Conservation (phyloP, 225 moss, liverwort and hornwort genomes). For the Pleurozium schreberi region DNA sequence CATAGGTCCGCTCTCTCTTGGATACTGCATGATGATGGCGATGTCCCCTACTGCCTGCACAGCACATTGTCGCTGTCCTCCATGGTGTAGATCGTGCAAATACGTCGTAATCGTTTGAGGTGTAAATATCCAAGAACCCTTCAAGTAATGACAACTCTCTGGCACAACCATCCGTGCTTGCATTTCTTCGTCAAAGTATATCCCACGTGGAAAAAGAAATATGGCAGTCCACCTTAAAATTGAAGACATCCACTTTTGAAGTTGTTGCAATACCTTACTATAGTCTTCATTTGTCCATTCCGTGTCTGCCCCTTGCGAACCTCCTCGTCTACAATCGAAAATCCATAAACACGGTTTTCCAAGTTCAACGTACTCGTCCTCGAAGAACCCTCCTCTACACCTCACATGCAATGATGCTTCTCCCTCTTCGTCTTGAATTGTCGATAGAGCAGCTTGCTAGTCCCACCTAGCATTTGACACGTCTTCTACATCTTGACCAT, state of each 20-base stretch:
- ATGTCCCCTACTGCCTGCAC: too few relatives aligned
- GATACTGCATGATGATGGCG: too few relatives aligned
- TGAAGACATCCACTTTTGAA: too few relatives aligned
- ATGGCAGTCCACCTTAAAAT: rapidly evolving
- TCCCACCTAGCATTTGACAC: background rate
- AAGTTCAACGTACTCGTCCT: too few relatives aligned
- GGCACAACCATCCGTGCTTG: rapidly evolving
- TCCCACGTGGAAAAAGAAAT: too few relatives aligned
- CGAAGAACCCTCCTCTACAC: background rate
- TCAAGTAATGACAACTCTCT: too few relatives aligned
- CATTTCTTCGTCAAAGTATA: too few relatives aligned
- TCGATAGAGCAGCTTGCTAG: background rate
- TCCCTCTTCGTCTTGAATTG: rapidly evolving
- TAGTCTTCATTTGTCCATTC: too few relatives aligned
- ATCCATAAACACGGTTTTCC: too few relatives aligned
- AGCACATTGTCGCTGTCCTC: rapidly evolving
- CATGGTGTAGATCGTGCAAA: rapidly evolving
- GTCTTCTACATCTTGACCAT: background rate
- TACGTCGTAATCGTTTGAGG: rapidly evolving
- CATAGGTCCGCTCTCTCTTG: rapidly evolving
- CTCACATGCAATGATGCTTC: background rate
- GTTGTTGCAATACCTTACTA: rapidly evolving
- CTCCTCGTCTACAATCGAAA: too few relatives aligned
- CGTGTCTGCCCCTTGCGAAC: rapidly evolving
- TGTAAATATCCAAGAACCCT: background rate